Evolutionary conservation across 495 filamentous ascomycete species (phyloP).

Genomic region (Oidiodendron maius): DNA sequence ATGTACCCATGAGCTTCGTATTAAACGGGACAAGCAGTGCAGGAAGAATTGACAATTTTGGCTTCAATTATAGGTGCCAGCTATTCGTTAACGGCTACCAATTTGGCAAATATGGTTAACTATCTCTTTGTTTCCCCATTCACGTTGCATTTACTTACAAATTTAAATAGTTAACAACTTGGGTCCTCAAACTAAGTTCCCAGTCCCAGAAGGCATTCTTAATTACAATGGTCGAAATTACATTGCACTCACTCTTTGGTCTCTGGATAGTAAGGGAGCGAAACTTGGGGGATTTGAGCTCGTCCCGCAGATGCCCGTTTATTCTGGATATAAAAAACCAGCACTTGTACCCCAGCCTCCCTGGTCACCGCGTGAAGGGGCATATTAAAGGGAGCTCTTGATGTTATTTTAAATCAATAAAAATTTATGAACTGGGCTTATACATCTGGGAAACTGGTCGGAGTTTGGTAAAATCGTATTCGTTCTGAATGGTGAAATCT

Average conservation of each 20-base stretch:
- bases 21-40: conserved; percentile 34
- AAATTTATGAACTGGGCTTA: too few relatives aligned
- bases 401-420: too few relatives aligned
- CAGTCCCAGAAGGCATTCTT: conserved; percentile 62
- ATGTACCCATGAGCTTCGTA: conserved; percentile 55
- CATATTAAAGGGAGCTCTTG: too few relatives aligned
- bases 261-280: conserved; percentile 31
- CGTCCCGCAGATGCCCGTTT: background rate
- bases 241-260: conserved; percentile 55
- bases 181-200: conserved; percentile 65
- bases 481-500: too few relatives aligned
- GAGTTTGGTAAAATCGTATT: too few relatives aligned
- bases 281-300: background rate
- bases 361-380: background rate
- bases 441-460: too few relatives aligned
- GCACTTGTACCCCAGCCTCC: background rate
- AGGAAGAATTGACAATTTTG: conserved; percentile 13
- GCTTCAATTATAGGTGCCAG: conserved; percentile 43
- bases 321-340: background rate
- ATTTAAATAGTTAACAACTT: conserved; percentile 40
- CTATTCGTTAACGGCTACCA: conserved; percentile 71
- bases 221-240: conserved; percentile 57
- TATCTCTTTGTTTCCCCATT: conserved; percentile 30
- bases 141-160: background rate
- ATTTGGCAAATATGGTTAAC: conserved; percentile 53